These are phyloP conservation scores for Prosopis cineraria DNA, from an alignment of 306 rosid species.

Conservation along the genomic window DNA sequence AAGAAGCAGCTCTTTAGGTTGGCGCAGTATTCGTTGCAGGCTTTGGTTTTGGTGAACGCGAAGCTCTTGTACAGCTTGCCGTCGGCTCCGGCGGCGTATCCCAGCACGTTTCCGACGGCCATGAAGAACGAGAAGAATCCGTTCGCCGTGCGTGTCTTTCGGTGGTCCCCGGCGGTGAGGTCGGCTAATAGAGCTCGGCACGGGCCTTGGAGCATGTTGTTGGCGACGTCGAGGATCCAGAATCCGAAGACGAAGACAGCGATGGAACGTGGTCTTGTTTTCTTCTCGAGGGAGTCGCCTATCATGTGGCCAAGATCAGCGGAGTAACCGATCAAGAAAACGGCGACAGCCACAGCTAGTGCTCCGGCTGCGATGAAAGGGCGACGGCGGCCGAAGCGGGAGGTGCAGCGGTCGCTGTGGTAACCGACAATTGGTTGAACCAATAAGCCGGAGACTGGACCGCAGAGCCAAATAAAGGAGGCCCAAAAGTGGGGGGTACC, in stretches of 20 bases:
- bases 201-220: constrained; percentile 9
- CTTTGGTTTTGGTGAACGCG: constrained; percentile 65
- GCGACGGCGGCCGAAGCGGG: constrained; percentile 88
- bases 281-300: constrained; percentile 42
- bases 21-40: constrained; percentile 82
- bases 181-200: constrained; percentile 45
- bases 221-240: constrained; percentile 50
- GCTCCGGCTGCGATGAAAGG: constrained; percentile 76
- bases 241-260: constrained; percentile 66
- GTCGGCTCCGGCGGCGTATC: constrained; percentile 48
- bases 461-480: constrained; percentile 88
- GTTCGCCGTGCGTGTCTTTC: constrained; percentile 53
- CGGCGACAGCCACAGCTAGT: constrained; percentile 54
- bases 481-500: constrained; percentile 78
- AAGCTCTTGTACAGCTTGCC: constrained; percentile 45
- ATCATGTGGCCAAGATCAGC: constrained; percentile 72
- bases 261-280: constrained; percentile 57
- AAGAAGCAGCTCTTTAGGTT: constrained; percentile 81
- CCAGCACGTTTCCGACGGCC: constrained; percentile 12
- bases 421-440: constrained; percentile 88
- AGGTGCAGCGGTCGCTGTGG: constrained; percentile 79
- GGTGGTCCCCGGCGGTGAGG: constrained; percentile 52
- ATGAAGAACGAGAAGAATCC: constrained; percentile 33
- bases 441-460: constrained; percentile 81
- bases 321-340: constrained; percentile 81